These are phyloP conservation scores for Cryptococcus jaspeensis DNA, from an alignment of 1,284 basidiomycete species.

Conservation along the genomic window DNA sequence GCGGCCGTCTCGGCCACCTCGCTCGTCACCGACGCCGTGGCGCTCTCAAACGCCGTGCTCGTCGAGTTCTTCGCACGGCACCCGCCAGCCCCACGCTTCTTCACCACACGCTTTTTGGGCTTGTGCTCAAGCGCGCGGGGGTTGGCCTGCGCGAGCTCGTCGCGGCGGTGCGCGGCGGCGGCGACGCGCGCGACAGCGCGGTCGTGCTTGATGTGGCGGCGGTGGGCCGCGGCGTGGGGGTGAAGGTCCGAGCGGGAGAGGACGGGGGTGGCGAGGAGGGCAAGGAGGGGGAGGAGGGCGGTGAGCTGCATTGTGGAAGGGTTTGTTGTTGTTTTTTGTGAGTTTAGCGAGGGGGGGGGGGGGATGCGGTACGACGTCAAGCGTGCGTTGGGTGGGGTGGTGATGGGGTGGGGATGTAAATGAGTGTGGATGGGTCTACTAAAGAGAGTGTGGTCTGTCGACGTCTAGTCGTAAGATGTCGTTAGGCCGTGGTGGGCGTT, in stretches of 20 bases:
- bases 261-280: conserved; percentile 20
- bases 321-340: neutral
- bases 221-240: conserved; percentile 10
- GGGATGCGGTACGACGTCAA: neutral
- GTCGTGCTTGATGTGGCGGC: conserved; percentile 18
- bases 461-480: conserved; percentile 1
- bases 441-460: conserved; percentile 4
- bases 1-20: conserved; percentile 13
- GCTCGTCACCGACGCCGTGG: conserved; percentile 10
- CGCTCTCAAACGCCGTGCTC: conserved; percentile 4
- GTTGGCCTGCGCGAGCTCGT: conserved; percentile 7
- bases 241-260: conserved; percentile 12
- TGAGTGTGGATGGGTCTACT: neutral
- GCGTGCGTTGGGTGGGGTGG: neutral
- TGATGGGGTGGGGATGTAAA: neutral
- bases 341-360: neutral
- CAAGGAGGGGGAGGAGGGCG: conserved; percentile 29
- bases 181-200: conserved; percentile 12
- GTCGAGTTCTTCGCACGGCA: conserved; percentile 13
- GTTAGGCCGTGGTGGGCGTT: no score
- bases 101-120: conserved; percentile 16
- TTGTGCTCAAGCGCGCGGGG: conserved; percentile 13
- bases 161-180: conserved; percentile 19
- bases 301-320: conserved; percentile 27
- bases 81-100: conserved; percentile 15